These are phyloP conservation scores for Trichoderma cornu-damae DNA, from an alignment of 2,329 filamentous ascomycete species.

Conservation along the genomic window DNA sequence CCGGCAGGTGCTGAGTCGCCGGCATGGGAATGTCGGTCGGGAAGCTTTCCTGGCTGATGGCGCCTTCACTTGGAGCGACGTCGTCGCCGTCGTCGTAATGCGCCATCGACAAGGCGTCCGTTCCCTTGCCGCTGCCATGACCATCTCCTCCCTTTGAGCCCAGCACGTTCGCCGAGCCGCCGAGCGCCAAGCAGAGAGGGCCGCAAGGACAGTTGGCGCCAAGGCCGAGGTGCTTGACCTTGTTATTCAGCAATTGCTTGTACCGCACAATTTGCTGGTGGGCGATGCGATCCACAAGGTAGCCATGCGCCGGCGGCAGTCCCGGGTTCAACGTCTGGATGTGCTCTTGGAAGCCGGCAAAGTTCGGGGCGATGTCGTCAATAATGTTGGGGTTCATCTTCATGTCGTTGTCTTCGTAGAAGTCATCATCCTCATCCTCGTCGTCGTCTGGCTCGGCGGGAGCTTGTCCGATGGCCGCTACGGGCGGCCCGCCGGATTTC, in stretches of 20 bases:
- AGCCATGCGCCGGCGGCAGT: conserved; percentile 50
- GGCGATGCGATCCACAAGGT: conserved; percentile 74
- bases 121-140: conserved; percentile 31
- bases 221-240: conserved; percentile 62
- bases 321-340: conserved; percentile 69
- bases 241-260: conserved; percentile 66
- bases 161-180: conserved; percentile 59
- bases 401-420: conserved; percentile 53
- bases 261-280: conserved; percentile 76
- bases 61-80: conserved; percentile 62
- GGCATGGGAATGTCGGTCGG: conserved; percentile 77
- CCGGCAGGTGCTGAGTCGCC: conserved; percentile 69
- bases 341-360: conserved; percentile 72
- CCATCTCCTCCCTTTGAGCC: conserved; percentile 46
- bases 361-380: conserved; percentile 64
- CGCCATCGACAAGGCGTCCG: conserved; percentile 52
- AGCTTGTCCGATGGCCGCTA: conserved; percentile 42
- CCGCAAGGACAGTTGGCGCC: conserved; percentile 59
- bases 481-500: conserved; percentile 49
- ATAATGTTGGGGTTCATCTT: conserved; percentile 59
- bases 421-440: conserved; percentile 56
- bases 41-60: conserved; percentile 68
- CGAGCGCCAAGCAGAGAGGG: conserved; percentile 58
- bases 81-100: conserved; percentile 56
- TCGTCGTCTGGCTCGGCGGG: conserved; percentile 43